Conservation (phyloP, 495 filamentous ascomycete species). For the Penicillium ucsense region DNA sequence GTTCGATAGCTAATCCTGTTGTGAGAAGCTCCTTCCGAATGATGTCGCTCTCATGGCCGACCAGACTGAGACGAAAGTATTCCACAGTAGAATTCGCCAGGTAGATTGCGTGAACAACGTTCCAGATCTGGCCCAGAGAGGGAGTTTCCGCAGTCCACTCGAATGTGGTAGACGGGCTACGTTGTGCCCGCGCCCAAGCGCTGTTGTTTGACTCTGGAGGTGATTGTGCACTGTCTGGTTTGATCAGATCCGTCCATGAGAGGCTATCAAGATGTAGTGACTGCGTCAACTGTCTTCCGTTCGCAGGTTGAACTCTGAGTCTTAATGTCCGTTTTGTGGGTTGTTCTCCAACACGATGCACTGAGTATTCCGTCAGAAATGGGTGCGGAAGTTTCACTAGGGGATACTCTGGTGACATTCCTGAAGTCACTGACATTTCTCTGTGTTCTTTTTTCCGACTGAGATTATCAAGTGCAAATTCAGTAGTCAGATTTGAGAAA, state of each 20-base stretch:
- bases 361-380: conserved; percentile 20
- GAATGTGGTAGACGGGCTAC: conserved; percentile 28
- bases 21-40: conserved; percentile 41
- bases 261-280: conserved; percentile 23
- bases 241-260: conserved; percentile 23
- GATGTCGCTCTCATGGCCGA: conserved; percentile 26
- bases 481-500: too few relatives aligned
- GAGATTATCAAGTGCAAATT: too few relatives aligned
- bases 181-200: conserved; percentile 34
- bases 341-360: conserved; percentile 16
- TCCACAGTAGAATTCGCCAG: conserved; percentile 44
- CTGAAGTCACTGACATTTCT: conserved; percentile 11
- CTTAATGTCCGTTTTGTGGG: conserved; percentile 15
- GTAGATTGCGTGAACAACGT: conserved; percentile 49
- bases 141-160: conserved; percentile 32
- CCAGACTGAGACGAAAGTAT: conserved; percentile 40
- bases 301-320: conserved; percentile 17
- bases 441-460: too few relatives aligned
- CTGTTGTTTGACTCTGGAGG: conserved; percentile 33
- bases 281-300: conserved; percentile 18
- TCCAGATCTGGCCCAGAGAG: conserved; percentile 52
- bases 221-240: conserved; percentile 11
- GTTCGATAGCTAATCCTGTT: conserved; percentile 41
- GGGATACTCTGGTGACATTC: conserved; percentile 11
- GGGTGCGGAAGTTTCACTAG: conserved; percentile 23